These are phyloP conservation scores for Crithidia sp. DNA, from an alignment of 208 protist genomes.

Conservation along the genomic window DNA sequence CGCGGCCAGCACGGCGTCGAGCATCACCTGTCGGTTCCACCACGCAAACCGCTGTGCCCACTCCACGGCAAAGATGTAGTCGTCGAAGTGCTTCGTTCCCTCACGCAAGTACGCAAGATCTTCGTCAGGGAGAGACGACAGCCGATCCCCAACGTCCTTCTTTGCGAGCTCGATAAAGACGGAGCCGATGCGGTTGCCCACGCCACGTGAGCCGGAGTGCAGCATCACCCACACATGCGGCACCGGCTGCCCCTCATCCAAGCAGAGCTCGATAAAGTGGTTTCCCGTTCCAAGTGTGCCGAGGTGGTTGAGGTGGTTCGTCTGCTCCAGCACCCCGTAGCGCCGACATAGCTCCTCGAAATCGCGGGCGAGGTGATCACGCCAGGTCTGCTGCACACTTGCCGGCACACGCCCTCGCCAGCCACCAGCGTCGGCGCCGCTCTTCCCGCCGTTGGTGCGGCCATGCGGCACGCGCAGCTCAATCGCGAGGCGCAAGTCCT, in stretches of 20 bases:
- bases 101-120: constrained; percentile 85
- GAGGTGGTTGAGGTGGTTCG: constrained; percentile 87
- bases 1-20: constrained; percentile 67
- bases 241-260: constrained; percentile 56
- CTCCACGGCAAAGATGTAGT: constrained; percentile 83
- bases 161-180: constrained; percentile 87
- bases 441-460: constrained; percentile 68
- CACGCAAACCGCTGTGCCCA: constrained; percentile 87
- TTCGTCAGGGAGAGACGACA: constrained; percentile 56
- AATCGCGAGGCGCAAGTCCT: constrained; percentile 71
- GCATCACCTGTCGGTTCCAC: constrained; percentile 86
- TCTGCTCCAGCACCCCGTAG: constrained; percentile 44
- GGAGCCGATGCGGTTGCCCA: constrained; percentile 88
- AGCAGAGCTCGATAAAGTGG: constrained; percentile 92
- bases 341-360: constrained; percentile 72
- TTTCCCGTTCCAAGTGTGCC: constrained; percentile 91
- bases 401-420: constrained; percentile 67
- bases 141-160: constrained; percentile 71
- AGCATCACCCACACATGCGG: constrained; percentile 90
- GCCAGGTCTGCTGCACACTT: constrained; percentile 56
- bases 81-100: constrained; percentile 78
- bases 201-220: constrained; percentile 88
- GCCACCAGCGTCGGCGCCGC: constrained; percentile 60
- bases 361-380: constrained; percentile 51
- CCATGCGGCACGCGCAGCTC: constrained; percentile 84